Percentiles rank a stretch among this genome's conserved stretches.
phyloP scores from a whole-genome alignment of 1,139 yeast genomes.

The Candida sanyaensis region DNA sequence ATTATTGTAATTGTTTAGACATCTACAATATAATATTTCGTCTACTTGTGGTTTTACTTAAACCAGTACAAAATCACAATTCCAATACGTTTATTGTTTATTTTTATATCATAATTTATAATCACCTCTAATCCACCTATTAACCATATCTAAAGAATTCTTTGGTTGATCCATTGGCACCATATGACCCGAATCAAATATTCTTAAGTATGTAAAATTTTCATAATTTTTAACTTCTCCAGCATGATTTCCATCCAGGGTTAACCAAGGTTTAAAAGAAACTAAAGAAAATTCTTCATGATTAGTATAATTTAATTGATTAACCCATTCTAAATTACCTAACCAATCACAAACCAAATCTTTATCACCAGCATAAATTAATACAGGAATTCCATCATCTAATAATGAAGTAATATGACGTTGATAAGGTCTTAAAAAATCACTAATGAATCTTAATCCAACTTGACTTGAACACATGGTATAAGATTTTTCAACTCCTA shows the following conservation, averaged over 20 bases:
- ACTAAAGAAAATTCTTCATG: constrained; percentile 45
- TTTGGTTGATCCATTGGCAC: constrained; percentile 50
- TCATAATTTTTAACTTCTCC: constrained; percentile 48
- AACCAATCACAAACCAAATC: constrained; percentile 86
- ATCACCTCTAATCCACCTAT: constrained; percentile 40
- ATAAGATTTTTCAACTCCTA: constrained; percentile 78
- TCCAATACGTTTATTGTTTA: no score
- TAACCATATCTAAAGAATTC: constrained; percentile 45
- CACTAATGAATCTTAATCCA: constrained; percentile 73
- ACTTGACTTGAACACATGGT: constrained; percentile 83
- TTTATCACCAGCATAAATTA: constrained; percentile 82
- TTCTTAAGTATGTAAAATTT: constrained; percentile 46
- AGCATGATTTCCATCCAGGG: constrained; percentile 33
- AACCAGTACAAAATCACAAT: no score
- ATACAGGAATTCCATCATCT: constrained; percentile 61
- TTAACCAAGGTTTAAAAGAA: constrained; percentile 41
- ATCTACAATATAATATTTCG: no score
- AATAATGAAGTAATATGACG: constrained; percentile 61
- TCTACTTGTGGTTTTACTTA: no score
- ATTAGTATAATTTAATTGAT: constrained; percentile 64
- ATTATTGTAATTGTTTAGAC: no score
- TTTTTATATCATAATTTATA: constrained; percentile 1
- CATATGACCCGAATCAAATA: constrained; percentile 51
- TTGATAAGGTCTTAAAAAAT: constrained; percentile 80
- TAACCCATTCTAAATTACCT: constrained; percentile 78